A percentile compares a stretch with the other conserved stretches of the same genome.
Conservation (phyloP, 164 flowering plant species). For the Chimonanthus salicifolius region DNA sequence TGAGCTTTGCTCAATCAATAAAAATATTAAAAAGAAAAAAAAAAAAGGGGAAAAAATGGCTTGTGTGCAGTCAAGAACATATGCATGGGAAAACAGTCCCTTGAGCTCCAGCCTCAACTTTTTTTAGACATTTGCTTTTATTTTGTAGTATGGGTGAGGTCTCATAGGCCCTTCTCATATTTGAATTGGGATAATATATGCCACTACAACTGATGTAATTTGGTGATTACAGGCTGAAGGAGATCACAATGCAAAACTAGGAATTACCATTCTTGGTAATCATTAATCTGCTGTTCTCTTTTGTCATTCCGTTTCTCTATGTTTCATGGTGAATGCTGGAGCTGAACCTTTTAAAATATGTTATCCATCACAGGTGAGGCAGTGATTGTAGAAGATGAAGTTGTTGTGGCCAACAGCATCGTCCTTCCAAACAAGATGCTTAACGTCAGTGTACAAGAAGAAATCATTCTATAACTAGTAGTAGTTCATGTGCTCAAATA, state of each 20-base stretch:
- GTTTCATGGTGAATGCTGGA: not conserved
- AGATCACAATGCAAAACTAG: slow-evolving; percentile 64
- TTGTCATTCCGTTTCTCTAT: not conserved
- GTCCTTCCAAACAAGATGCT: slow-evolving; percentile 94
- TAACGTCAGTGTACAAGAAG: slow-evolving; percentile 88
- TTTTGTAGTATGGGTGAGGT: not conserved
- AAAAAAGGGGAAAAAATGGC: too few relatives aligned
- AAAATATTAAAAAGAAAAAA: too few relatives aligned
- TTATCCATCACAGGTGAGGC: slow-evolving; percentile 61
- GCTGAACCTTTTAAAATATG: not conserved
- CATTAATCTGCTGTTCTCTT: not conserved
- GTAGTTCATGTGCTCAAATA: not conserved
- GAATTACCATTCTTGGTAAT: slow-evolving; percentile 75
- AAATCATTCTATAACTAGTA: slow-evolving; percentile 62
- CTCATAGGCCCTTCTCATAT: too few relatives aligned
- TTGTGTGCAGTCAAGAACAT: too few relatives aligned
- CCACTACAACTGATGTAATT: too few relatives aligned
- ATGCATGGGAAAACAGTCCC: too few relatives aligned
- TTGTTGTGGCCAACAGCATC: slow-evolving; percentile 81
- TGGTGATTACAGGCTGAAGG: slow-evolving; percentile 42
- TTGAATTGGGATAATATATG: not conserved
- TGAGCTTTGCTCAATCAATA: too few relatives aligned
- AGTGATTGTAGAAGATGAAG: slow-evolving; percentile 93
- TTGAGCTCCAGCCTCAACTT: too few relatives aligned
- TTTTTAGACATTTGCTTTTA: too few relatives aligned